Percentiles rank a stretch among this genome's conserved stretches.
These are phyloP conservation scores for Saccharomyces hybrid DNA, from an alignment of 1,139 yeast genomes.

Conservation along the genomic window DNA sequence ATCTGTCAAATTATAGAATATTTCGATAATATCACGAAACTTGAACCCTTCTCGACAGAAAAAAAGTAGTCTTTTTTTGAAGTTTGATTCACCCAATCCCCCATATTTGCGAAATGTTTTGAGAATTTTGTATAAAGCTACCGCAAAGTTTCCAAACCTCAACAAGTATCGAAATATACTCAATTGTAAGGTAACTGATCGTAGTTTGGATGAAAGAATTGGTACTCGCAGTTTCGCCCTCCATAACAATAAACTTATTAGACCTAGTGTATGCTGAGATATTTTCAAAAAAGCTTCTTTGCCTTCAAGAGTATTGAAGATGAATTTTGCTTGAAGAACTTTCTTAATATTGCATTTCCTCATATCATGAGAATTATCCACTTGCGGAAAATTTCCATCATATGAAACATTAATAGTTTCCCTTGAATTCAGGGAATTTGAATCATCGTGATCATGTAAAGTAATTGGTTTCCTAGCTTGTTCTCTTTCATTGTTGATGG, in stretches of 20 bases:
- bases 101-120: neutral
- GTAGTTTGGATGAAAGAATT: neutral
- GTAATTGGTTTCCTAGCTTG: neutral
- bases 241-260: neutral
- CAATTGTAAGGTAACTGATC: conserved; percentile 39
- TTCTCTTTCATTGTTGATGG: neutral
- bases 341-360: neutral
- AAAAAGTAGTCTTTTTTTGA: neutral
- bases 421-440: neutral
- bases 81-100: neutral
- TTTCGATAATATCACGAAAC: neutral
- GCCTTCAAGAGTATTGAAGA: neutral
- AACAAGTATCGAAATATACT: conserved; percentile 59
- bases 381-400: neutral
- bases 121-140: neutral
- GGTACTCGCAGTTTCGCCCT: neutral
- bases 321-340: neutral
- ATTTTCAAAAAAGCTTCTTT: neutral
- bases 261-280: neutral
- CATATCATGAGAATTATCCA: neutral
- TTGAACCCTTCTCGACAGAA: neutral
- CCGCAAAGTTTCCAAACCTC: conserved; percentile 66
- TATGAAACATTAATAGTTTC: neutral
- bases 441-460: neutral
- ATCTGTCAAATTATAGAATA: conserved; percentile 48